Evolutionary conservation across 495 filamentous ascomycete species (phyloP).

Genomic region (Trichoderma asperelloides): DNA sequence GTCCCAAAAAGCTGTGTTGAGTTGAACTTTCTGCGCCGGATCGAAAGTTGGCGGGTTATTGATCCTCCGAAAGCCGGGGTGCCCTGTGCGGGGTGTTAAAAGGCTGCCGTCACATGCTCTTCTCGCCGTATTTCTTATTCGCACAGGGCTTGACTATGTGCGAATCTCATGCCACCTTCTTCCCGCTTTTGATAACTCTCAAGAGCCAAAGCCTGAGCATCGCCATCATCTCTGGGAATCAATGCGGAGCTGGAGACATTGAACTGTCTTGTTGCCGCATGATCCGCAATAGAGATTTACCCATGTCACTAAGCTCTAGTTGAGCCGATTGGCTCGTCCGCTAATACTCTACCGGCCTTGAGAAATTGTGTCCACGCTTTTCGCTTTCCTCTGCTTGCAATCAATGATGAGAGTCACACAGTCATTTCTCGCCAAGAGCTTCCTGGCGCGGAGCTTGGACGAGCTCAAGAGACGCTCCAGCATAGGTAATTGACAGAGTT

Average conservation of each 20-base stretch:
- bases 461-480: constrained; percentile 38
- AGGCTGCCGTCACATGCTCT: not conserved
- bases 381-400: not conserved
- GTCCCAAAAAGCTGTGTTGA: not conserved
- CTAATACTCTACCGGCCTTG: not conserved
- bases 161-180: not conserved
- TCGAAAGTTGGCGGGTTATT: not conserved
- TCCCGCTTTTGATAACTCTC: not conserved
- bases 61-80: not conserved
- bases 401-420: constrained; percentile 34
- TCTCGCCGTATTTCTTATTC: not conserved
- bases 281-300: not conserved
- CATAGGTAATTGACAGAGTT: constrained; percentile 25
- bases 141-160: not conserved
- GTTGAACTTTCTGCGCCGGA: not conserved
- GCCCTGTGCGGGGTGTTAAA: not conserved
- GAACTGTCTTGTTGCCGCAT: not conserved
- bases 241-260: not conserved
- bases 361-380: not conserved
- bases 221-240: not conserved
- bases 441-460: constrained; percentile 35
- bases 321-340: constrained; percentile 9
- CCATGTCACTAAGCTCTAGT: not conserved
- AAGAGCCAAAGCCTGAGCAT: not conserved
- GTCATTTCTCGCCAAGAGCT: constrained; percentile 30